Evolutionary conservation across 108 stramenopile genomes (phyloP), one percentile per base, ranked within the genome.

Genomic region (Nitzschia sp.): DNA sequence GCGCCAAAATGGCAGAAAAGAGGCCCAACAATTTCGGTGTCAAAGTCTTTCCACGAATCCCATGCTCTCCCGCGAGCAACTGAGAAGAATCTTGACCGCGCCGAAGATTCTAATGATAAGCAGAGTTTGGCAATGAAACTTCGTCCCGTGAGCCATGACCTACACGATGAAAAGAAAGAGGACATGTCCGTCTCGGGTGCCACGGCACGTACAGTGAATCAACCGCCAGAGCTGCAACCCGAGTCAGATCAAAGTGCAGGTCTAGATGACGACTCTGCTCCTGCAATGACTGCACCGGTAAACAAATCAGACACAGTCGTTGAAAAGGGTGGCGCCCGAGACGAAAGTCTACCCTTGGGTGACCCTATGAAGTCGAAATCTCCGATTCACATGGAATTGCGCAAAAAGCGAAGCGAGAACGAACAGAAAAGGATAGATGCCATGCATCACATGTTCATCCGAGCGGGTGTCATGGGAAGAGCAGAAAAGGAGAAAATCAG

Each of bases 111-210:
- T n/a, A n/a, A n/a, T n/a, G n/a, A n/a, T n/a, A n/a, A n/a, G n/a
- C n/a, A n/a, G n/a, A n/a, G n/a, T n/a, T n/a, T n/a, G n/a, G 19
- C 3, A 62, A 62, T 6, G 13, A 62, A 62, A 23, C 55, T 57
- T 62, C 60, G 48, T 50, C 48, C 19, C 4, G 48, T 50, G 19
- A 56, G 30, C 21, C 29, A 5, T 6, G 55, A 56, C 8, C 13
- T 56, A 4, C 28, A 56, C 23, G 60, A 61, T 23, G 60, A 61
- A 41, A 61, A 61, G 60, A 61, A 61, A 23, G 60, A 61, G 2
- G 60, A 61, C 60, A n/a, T n/a, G n/a, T 41, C 36, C 2, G 60
- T 56, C 38, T 9, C 9, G 38, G 9, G 9, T 6, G 6, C 38
- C 38, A 13, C 6, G 38, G 38, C 38, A 41, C 9, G 13, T 41